Conservation (phyloP, 2,329 filamentous ascomycete genomes). For the Curvularia spicifera region DNA sequence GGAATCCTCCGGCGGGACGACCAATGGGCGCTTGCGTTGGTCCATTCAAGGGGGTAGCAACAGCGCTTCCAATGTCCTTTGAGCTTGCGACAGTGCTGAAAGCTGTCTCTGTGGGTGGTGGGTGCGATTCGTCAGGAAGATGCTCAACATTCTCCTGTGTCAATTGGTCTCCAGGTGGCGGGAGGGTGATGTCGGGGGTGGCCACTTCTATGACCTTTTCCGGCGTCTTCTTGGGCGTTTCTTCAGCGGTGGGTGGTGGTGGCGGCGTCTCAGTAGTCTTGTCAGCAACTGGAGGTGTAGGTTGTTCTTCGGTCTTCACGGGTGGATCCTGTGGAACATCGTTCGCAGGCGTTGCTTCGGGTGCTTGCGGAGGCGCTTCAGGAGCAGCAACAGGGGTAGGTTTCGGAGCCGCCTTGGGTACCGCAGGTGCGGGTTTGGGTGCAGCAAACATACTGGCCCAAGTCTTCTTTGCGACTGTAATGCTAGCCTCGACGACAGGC, state of each 20-base stretch:
- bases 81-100: constrained; percentile 90
- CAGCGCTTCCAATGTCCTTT: constrained; percentile 69
- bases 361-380: constrained; percentile 43
- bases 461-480: constrained; percentile 56
- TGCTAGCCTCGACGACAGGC: constrained; percentile 32
- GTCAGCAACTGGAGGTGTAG: constrained; percentile 46
- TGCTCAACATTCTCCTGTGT: constrained; percentile 93
- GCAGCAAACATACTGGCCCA: constrained; percentile 62
- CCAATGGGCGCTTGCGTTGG: constrained; percentile 61
- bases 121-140: constrained; percentile 79
- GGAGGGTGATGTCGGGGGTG: constrained; percentile 60
- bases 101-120: constrained; percentile 78
- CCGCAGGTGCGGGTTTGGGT: constrained; percentile 55
- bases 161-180: constrained; percentile 79
- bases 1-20: constrained; percentile 74
- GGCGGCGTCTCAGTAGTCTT: constrained; percentile 46
- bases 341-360: constrained; percentile 48
- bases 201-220: constrained; percentile 56
- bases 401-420: constrained; percentile 46
- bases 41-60: constrained; percentile 65
- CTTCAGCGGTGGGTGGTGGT: constrained; percentile 38
- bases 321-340: constrained; percentile 49
- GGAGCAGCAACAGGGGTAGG: constrained; percentile 46
- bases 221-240: constrained; percentile 38
- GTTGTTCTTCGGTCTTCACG: constrained; percentile 51